Conservation (phyloP, 2,329 filamentous ascomycete species). For the Arthroderma sp. region DNA sequence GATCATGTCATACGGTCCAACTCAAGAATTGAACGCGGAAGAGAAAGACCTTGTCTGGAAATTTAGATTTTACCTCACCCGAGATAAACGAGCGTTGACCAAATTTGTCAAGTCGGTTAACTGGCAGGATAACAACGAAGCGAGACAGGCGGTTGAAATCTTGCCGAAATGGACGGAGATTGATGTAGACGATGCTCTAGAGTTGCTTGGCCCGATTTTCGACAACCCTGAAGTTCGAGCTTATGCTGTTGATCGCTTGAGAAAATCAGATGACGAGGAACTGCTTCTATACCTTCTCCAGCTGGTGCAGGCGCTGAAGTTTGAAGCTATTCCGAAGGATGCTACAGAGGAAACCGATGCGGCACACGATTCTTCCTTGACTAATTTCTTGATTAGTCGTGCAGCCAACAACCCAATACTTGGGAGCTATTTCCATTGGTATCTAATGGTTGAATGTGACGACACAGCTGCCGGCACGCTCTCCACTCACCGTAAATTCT, state of each 20-base stretch:
- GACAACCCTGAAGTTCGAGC: constrained; percentile 78
- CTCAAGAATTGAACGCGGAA: constrained; percentile 72
- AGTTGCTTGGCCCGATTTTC: constrained; percentile 83
- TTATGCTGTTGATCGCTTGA: constrained; percentile 82
- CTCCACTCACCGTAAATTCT: constrained; percentile 67
- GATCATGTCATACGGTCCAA: constrained; percentile 86
- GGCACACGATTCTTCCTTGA: constrained; percentile 67
- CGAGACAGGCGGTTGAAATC: constrained; percentile 78
- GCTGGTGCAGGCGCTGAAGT: constrained; percentile 90
- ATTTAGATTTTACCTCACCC: constrained; percentile 84
- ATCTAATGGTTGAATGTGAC: constrained; percentile 94
- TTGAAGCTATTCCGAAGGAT: constrained; percentile 60
- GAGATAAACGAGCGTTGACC: constrained; percentile 83
- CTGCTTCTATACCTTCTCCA: constrained; percentile 83
- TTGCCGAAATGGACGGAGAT: constrained; percentile 92
- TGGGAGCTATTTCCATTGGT: constrained; percentile 96
- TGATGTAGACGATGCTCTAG: constrained; percentile 89
- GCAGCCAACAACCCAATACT: constrained; percentile 80
- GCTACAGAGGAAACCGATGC: constrained; percentile 44
- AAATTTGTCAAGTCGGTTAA: constrained; percentile 98
- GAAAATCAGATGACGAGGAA: constrained; percentile 87
- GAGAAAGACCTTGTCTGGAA: constrained; percentile 97
- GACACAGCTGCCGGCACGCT: constrained; percentile 65
- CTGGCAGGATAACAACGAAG: constrained; percentile 76
- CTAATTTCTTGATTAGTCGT: constrained; percentile 75